phyloP scores from a whole-genome alignment of 257 asterid species.

The Forsythia suspensa region DNA sequence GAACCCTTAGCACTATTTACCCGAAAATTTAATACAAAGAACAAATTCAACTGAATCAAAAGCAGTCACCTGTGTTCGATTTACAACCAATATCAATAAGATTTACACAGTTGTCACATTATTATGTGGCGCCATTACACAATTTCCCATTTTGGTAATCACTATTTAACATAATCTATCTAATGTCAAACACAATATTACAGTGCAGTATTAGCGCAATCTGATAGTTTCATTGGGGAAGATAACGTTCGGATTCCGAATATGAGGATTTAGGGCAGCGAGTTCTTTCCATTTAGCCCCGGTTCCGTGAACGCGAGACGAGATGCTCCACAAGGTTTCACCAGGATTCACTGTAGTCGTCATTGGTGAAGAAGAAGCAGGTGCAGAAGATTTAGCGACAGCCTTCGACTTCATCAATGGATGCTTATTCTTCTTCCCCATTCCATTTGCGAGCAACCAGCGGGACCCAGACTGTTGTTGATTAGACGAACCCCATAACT shows the following conservation, averaged over 20 bases:
- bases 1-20: no score
- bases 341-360: constrained; percentile 52
- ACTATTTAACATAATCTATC: constrained; percentile 11
- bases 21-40: not conserved
- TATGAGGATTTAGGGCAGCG: constrained; percentile 53
- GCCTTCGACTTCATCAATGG: constrained; percentile 70
- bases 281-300: constrained; percentile 57
- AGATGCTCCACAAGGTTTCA: constrained; percentile 82
- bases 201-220: constrained; percentile 28
- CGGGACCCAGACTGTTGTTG: constrained; percentile 92
- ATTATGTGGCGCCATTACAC: not conserved
- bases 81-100: not conserved
- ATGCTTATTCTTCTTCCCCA: constrained; percentile 97
- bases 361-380: constrained; percentile 37
- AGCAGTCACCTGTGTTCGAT: not conserved
- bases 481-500: constrained; percentile 76
- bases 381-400: constrained; percentile 36
- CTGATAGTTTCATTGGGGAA: constrained; percentile 47
- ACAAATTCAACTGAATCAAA: not conserved
- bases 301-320: constrained; percentile 56
- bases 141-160: not conserved
- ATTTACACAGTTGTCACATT: not conserved
- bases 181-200: not conserved
- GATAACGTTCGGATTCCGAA: constrained; percentile 61
- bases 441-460: constrained; percentile 95